phyloP scores from a whole-genome alignment of 2,329 filamentous ascomycete species.

The Atkinsonella hypoxylon region DNA sequence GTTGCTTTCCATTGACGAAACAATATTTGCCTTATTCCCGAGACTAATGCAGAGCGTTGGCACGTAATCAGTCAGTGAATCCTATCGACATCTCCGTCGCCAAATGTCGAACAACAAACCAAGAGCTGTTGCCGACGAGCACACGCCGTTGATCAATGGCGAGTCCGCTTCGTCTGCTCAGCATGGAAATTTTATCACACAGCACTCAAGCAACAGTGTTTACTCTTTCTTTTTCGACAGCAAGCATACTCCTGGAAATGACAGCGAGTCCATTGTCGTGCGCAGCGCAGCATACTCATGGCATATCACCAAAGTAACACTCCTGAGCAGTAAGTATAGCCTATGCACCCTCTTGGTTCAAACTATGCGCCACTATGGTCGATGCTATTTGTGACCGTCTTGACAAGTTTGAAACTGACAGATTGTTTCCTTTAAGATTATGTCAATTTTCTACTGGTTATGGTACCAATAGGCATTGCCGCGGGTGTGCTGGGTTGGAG shows the following conservation, averaged over 20 bases:
- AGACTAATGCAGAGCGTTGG: not conserved
- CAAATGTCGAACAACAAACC: conserved; percentile 22
- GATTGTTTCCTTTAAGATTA: conserved; percentile 28
- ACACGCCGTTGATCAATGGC: conserved; percentile 30
- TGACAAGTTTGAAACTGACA: not conserved
- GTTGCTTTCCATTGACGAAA: not conserved
- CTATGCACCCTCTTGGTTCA: too few species aligned
- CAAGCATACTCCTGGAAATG: conserved; percentile 37
- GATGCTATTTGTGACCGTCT: not conserved
- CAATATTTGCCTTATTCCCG: not conserved
- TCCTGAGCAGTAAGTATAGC: conserved; percentile 42
- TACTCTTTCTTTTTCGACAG: conserved; percentile 36
- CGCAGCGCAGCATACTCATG: conserved; percentile 35
- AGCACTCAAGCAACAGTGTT: conserved; percentile 13
- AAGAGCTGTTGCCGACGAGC: conserved; percentile 21
- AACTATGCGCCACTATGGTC: not conserved
- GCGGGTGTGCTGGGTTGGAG: conserved; percentile 51
- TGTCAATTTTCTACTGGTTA: conserved; percentile 60
- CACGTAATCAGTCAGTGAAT: conserved; percentile 5
- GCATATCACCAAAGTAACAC: conserved; percentile 45
- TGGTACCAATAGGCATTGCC: conserved; percentile 61
- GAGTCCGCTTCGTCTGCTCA: conserved; percentile 15
- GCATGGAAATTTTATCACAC: conserved; percentile 11
- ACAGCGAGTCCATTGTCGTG: conserved; percentile 34
- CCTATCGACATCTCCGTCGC: conserved; percentile 10